Conservation (phyloP, 495 filamentous ascomycete genomes). For the Neurospora sp. region DNA sequence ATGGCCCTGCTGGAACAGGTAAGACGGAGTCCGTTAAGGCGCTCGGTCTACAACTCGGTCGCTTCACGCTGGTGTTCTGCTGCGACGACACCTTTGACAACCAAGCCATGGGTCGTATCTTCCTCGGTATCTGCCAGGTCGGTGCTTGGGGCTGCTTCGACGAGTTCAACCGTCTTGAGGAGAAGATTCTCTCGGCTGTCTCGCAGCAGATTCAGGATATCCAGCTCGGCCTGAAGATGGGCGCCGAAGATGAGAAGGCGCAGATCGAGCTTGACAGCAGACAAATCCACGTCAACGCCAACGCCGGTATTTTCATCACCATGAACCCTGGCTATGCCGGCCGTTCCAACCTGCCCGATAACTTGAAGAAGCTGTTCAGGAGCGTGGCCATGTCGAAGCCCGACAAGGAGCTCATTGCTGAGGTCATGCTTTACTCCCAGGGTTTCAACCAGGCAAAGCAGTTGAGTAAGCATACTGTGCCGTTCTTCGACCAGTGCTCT, state of each 20-base stretch:
- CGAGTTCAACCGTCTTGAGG: conserved; percentile 97
- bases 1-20: conserved; percentile 96
- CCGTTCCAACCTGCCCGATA: conserved; percentile 94
- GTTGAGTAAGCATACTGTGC: conserved; percentile 87
- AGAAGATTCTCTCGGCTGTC: conserved; percentile 92
- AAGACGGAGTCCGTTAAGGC: conserved; percentile 99
- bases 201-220: conserved; percentile 99
- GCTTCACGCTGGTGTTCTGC: conserved; percentile 96
- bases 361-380: conserved; percentile 97
- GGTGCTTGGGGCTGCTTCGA: conserved; percentile 99
- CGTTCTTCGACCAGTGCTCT: conserved; percentile 91
- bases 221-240: conserved; percentile 82
- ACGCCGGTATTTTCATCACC: conserved; percentile 98
- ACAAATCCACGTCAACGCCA: conserved; percentile 73
- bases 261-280: conserved; percentile 91
- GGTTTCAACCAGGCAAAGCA: conserved; percentile 93
- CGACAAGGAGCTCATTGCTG: conserved; percentile 97
- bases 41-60: conserved; percentile 87
- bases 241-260: conserved; percentile 62
- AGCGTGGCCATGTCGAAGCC: conserved; percentile 99
- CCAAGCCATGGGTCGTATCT: conserved; percentile 98
- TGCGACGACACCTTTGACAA: conserved; percentile 99
- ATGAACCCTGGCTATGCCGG: conserved; percentile 99
- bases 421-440: conserved; percentile 99
- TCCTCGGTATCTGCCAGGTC: conserved; percentile 97